Percentiles rank a stretch among this genome's conserved stretches.
These are phyloP conservation scores for Scheffersomyces lignicola DNA, from an alignment of 1,139 yeast genomes.

Conservation along the genomic window DNA sequence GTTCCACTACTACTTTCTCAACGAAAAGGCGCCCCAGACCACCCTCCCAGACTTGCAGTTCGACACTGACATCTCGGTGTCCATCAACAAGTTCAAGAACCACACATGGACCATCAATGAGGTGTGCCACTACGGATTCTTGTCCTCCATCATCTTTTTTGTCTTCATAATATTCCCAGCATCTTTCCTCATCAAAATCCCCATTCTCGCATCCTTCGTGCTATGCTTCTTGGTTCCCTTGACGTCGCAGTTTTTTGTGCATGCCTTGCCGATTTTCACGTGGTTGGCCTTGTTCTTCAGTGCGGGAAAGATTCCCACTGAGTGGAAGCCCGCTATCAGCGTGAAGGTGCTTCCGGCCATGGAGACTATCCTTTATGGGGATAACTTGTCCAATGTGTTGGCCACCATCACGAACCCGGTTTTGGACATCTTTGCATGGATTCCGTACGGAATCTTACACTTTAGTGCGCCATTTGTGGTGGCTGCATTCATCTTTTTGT, in stretches of 20 bases:
- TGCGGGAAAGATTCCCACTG: conserved; percentile 73
- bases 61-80: conserved; percentile 54
- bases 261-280: conserved; percentile 81
- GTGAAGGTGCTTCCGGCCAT: conserved; percentile 91
- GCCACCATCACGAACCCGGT: conserved; percentile 70
- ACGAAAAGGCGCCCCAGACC: conserved; percentile 59
- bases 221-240: conserved; percentile 63
- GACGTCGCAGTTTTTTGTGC: conserved; percentile 81
- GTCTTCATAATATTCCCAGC: conserved; percentile 57
- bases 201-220: conserved; percentile 36
- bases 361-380: conserved; percentile 93
- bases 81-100: conserved; percentile 48
- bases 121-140: conserved; percentile 51
- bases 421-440: conserved; percentile 87
- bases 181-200: conserved; percentile 44
- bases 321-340: conserved; percentile 83
- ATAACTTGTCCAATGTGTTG: conserved; percentile 81
- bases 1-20: conserved; percentile 53
- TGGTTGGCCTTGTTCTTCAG: conserved; percentile 88
- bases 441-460: conserved; percentile 92
- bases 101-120: conserved; percentile 52
- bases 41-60: conserved; percentile 57
- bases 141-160: conserved; percentile 48
- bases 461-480: conserved; percentile 88
- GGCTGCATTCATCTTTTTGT: conserved; percentile 74